Percentiles rank a stretch among this genome's conserved stretches.
phyloP scores from a whole-genome alignment of 2,329 filamentous ascomycete species.

The Colletotrichum tropicale region DNA sequence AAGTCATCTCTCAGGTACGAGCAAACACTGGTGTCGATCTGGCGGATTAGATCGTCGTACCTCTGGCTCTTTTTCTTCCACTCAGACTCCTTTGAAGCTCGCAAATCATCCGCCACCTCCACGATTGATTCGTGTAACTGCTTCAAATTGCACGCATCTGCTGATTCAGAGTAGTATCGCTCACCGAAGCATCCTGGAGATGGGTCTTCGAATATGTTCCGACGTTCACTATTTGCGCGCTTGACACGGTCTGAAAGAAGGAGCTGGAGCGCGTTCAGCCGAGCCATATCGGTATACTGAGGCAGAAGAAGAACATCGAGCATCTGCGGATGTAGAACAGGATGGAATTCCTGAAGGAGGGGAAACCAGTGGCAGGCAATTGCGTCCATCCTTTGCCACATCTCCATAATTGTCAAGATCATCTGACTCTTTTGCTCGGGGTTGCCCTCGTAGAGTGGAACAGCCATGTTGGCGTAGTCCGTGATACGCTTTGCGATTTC shows the following conservation, averaged over 20 bases:
- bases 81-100: constrained; percentile 31
- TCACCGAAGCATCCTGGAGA: constrained; percentile 30
- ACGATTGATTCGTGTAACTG: constrained; percentile 28
- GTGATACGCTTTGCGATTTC: constrained; percentile 35
- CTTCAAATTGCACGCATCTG: constrained; percentile 15
- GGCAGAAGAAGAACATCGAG: constrained; percentile 62
- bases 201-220: constrained; percentile 53
- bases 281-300: constrained; percentile 48
- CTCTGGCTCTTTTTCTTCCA: constrained; percentile 32
- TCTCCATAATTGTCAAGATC: constrained; percentile 58
- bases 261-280: constrained; percentile 39
- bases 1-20: constrained; percentile 28
- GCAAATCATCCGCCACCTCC: constrained; percentile 16
- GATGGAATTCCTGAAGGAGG: constrained; percentile 55
- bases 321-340: constrained; percentile 51
- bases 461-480: constrained; percentile 35
- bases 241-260: constrained; percentile 45
- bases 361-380: constrained; percentile 45
- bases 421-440: constrained; percentile 55
- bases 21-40: constrained; percentile 34
- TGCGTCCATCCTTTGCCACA: constrained; percentile 63
- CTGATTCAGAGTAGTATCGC: constrained; percentile 27
- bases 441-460: constrained; percentile 43
- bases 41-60: constrained; percentile 34
- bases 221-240: neutral